A percentile compares a stretch with the other conserved stretches of the same genome.
Evolutionary conservation across 2,329 filamentous ascomycete genomes (phyloP).

Genomic region (Lachnellula hyalina): DNA sequence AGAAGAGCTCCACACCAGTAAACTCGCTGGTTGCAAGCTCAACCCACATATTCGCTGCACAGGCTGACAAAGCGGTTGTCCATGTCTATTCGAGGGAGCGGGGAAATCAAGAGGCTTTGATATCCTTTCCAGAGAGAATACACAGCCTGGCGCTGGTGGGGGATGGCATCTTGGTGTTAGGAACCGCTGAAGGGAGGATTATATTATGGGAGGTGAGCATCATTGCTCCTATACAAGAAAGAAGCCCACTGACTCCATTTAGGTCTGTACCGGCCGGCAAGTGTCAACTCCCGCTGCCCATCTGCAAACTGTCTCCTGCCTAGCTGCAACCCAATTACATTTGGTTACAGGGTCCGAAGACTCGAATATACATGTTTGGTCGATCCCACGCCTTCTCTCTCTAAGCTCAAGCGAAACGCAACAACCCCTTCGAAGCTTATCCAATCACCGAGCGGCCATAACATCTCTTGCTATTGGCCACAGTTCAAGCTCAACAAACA

Average conservation of each 20-base stretch:
- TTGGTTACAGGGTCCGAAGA: slow-evolving; percentile 77
- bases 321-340: slow-evolving; percentile 67
- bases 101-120: slow-evolving; percentile 80
- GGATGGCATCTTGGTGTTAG: slow-evolving; percentile 66
- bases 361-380: slow-evolving; percentile 91
- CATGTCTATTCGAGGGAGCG: slow-evolving; percentile 85
- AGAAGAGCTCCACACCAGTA: slow-evolving; percentile 79
- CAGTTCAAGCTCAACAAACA: slow-evolving; percentile 66
- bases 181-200: slow-evolving; percentile 78
- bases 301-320: slow-evolving; percentile 71
- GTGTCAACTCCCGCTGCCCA: slow-evolving; percentile 72
- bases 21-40: slow-evolving; percentile 76
- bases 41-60: slow-evolving; percentile 85
- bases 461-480: slow-evolving; percentile 60
- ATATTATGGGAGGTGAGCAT: slow-evolving; percentile 86
- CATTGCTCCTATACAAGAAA: slow-evolving; percentile 1
- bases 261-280: slow-evolving; percentile 71
- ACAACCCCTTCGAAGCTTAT: slow-evolving; percentile 72
- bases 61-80: slow-evolving; percentile 84
- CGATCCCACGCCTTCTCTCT: slow-evolving; percentile 66
- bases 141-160: slow-evolving; percentile 68
- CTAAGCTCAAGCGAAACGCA: slow-evolving; percentile 48
- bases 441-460: slow-evolving; percentile 70
- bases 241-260: slow-evolving; percentile 17
- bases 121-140: slow-evolving; percentile 85